Evolutionary conservation across 148 eudicot genomes (phyloP), one percentile per base, ranked within the genome.

Genomic region (Polygonum maritimum): DNA sequence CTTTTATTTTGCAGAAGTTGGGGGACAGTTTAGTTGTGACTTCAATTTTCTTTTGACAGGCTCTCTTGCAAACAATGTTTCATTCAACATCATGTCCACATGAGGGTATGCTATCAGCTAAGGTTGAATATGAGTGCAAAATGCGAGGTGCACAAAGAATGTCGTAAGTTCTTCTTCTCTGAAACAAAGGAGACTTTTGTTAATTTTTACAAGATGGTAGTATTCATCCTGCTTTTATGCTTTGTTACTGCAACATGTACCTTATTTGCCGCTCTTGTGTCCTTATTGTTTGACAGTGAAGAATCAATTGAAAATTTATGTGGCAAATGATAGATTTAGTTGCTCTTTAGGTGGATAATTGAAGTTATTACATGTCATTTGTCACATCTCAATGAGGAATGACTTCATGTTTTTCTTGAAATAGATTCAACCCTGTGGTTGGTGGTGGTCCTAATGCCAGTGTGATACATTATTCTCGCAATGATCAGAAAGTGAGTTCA

Each of bases 71-170:
- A 81, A 86, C 94, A 51, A 87, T 93, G 90, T 77, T 93, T 78
- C 88, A 88, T 78, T 93, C 97, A 4, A 93, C 79, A 83, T 60
- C 82, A 49, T 88, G 69, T 83, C 97, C 98, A 31, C 76, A 89
- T 77, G 98, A 93, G 88, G 79, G 83, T 65, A 86, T 87, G 90
- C 84, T 94, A 76, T 79, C 98, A 80, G 97, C 98, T 78, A 94
- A 94, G 79, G 91, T 94, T 81, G 98, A 94, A 83, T 94, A 94
- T 75, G 98, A 94, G 79, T 94, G 98, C 89, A 94, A 82, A 84
- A 89, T 85, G 83, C 85, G 98, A 80, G 98, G 98, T 76, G 98
- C 97, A 69, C 97, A 94, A 84, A 89, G 91, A 90, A 94, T 94
- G 98, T 88, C 98, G 98, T 94, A 88, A 88, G 94, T 67, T 73